A percentile compares a stretch with the other conserved stretches of the same genome.
These are phyloP conservation scores for Skeletonema grethae DNA, from an alignment of 108 stramenopile species.

Conservation along the genomic window DNA sequence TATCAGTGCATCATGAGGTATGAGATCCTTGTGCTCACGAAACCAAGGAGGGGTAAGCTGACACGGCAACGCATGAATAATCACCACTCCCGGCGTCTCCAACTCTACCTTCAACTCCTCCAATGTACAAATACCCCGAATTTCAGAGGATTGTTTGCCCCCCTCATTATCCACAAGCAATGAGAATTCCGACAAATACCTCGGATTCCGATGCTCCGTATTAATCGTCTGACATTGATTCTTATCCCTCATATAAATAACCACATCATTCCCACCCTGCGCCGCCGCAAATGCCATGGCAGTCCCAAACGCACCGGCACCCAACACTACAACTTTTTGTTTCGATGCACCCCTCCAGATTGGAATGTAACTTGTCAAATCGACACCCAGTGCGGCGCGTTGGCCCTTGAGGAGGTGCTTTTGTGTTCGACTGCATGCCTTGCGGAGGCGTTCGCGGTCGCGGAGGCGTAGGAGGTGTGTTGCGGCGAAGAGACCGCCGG, in stretches of 20 bases:
- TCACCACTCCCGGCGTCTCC: conserved; percentile 39
- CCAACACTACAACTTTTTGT: conserved; percentile 53
- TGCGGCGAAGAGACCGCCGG: conserved; percentile 25
- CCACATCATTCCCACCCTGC: conserved; percentile 66
- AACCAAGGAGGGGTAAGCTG: conserved; percentile 72
- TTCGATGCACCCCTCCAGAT: conserved; percentile 4
- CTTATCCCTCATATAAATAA: conserved; percentile 60
- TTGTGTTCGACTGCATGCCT: conserved; percentile 49
- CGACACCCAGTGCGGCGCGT: conserved; percentile 39
- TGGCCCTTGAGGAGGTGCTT: conserved; percentile 41
- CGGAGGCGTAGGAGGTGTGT: conserved; percentile 45
- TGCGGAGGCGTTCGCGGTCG: conserved; percentile 44
- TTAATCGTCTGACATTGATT: conserved; percentile 56
- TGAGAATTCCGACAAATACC: conserved; percentile 70
- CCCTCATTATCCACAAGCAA: conserved; percentile 56
- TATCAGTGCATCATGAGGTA: conserved; percentile 60
- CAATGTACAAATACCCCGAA: conserved; percentile 49
- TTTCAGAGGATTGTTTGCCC: conserved; percentile 16
- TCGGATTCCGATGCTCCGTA: conserved; percentile 59
- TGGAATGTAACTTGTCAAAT: conserved; percentile 27
- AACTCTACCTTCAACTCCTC: conserved; percentile 34
- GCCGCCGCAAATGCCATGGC: conserved; percentile 82
- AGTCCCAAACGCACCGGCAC: conserved; percentile 73
- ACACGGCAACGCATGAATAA: conserved; percentile 81
- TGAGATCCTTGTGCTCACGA: conserved; percentile 52